phyloP scores from a whole-genome alignment of 1,139 yeast genomes.

The Eremothecium coryli region DNA sequence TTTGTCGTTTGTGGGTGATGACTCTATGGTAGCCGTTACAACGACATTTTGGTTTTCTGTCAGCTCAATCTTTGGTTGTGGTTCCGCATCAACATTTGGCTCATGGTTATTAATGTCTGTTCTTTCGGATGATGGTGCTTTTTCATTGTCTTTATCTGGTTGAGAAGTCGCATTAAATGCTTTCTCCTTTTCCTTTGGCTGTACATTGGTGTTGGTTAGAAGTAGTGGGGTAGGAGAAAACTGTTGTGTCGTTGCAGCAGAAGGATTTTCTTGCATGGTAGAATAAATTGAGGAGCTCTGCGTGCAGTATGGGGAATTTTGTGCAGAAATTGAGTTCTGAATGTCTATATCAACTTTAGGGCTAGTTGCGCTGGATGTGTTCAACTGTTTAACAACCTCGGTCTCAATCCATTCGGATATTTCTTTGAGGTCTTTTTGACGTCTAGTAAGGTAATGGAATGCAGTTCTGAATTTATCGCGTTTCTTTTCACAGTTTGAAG shows the following conservation, averaged over 20 bases:
- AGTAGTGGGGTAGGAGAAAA: constrained; percentile 2
- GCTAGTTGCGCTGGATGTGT: neutral
- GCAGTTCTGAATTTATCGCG: constrained; percentile 4
- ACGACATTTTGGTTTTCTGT: too few relatives aligned
- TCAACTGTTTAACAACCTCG: constrained; percentile 2
- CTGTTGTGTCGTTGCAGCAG: constrained; percentile 1
- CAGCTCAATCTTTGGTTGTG: too few relatives aligned
- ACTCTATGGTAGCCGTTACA: too few relatives aligned
- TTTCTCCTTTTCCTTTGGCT: neutral
- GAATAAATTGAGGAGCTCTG: constrained; percentile 5
- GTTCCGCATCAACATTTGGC: too few relatives aligned
- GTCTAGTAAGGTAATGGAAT: constrained; percentile 3
- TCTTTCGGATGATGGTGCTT: too few relatives aligned
- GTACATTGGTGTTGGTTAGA: constrained; percentile 1
- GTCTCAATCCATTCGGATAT: constrained; percentile 4
- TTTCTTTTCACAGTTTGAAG: constrained; percentile 2
- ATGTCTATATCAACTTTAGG: neutral
- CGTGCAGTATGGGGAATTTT: constrained; percentile 1
- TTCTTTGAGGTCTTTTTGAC: constrained; percentile 3
- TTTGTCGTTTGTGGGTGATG: too few relatives aligned
- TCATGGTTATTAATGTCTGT: too few relatives aligned
- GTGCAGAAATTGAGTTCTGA: neutral
- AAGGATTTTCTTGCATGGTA: constrained; percentile 3
- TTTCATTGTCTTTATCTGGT: neutral
- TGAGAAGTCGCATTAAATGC: neutral